These are phyloP conservation scores for Phytopythium cucurbitacearum DNA, from an alignment of 352 stramenopile species.

Conservation along the genomic window DNA sequence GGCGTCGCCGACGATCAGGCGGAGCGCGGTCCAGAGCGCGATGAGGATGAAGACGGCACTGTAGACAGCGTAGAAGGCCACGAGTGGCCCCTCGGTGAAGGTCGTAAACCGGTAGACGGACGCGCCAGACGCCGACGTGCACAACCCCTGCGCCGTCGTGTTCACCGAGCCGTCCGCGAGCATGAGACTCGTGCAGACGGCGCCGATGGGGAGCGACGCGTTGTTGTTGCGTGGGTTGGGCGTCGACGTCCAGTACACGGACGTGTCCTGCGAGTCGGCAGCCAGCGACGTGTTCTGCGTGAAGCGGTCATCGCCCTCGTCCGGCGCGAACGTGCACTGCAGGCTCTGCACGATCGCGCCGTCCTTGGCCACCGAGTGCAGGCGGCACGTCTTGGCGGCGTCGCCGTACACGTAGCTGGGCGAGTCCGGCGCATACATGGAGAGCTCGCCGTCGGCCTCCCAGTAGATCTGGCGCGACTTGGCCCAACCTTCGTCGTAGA, in stretches of 20 bases:
- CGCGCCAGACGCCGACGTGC: conserved; percentile 11
- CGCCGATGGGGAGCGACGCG: conserved; percentile 53
- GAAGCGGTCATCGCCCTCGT: conserved; percentile 30
- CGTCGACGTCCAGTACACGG: conserved; percentile 50
- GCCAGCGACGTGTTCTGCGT: conserved; percentile 44
- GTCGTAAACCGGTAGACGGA: conserved; percentile 44
- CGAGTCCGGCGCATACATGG: conserved; percentile 53
- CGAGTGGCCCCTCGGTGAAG: conserved; percentile 42
- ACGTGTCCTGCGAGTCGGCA: conserved; percentile 38
- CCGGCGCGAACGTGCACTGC: conserved; percentile 40
- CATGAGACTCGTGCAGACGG: conserved; percentile 45
- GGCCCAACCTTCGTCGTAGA: conserved; percentile 66
- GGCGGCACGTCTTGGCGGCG: conserved; percentile 37
- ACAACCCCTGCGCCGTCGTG: conserved; percentile 18
- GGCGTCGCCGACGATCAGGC: conserved; percentile 11
- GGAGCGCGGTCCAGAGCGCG: conserved; percentile 21
- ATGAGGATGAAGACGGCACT: conserved; percentile 29
- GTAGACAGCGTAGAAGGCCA: conserved; percentile 53
- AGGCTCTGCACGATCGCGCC: conserved; percentile 24
- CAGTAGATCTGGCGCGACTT: conserved; percentile 66
- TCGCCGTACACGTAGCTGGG: conserved; percentile 54
- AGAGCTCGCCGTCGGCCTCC: conserved; percentile 36
- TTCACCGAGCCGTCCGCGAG: conserved; percentile 28
- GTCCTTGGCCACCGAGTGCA: conserved; percentile 25
- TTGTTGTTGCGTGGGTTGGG: conserved; percentile 70